Conservation (phyloP, 2,329 filamentous ascomycete genomes). For the Knoxdaviesia capensis region DNA sequence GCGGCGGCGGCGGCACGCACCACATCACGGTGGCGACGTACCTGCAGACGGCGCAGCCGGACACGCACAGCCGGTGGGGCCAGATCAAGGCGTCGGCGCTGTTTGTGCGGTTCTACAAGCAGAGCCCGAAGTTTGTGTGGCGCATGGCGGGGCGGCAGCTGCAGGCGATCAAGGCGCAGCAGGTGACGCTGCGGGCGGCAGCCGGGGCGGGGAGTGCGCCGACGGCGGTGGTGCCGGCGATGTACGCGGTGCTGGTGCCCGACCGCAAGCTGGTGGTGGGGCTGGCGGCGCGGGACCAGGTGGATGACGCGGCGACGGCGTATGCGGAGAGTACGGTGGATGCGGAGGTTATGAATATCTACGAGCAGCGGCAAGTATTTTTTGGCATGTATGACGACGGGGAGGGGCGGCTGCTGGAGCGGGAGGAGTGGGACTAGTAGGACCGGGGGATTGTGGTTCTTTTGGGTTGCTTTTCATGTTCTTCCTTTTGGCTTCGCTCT, state of each 20-base stretch:
- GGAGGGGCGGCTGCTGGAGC: not conserved
- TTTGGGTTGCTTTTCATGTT: not conserved
- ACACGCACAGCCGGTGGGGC: conserved; percentile 20
- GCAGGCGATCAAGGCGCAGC: conserved; percentile 22
- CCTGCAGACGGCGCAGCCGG: conserved; percentile 7
- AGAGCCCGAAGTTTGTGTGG: conserved; percentile 19
- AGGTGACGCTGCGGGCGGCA: conserved; percentile 1
- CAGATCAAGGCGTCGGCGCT: conserved; percentile 28
- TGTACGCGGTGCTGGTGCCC: conserved; percentile 16
- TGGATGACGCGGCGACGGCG: conserved; percentile 9
- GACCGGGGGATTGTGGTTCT: too few relatives aligned
- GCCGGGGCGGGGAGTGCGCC: conserved; percentile 7
- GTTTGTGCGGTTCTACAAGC: conserved; percentile 18
- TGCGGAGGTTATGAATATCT: too few relatives aligned
- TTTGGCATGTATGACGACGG: not conserved
- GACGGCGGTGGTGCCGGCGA: conserved; percentile 14
- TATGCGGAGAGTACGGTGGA: conserved; percentile 6
- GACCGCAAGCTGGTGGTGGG: conserved; percentile 13
- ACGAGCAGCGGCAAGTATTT: conserved; percentile 1
- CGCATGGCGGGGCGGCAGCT: conserved; percentile 27
- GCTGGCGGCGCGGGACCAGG: conserved; percentile 8
- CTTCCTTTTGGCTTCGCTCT: not conserved
- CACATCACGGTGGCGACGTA: too few relatives aligned
- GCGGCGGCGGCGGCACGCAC: too few relatives aligned
- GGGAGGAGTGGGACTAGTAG: not conserved